Evolutionary conservation across 257 asterid species (phyloP).

Genomic region (Plantago elongata): DNA sequence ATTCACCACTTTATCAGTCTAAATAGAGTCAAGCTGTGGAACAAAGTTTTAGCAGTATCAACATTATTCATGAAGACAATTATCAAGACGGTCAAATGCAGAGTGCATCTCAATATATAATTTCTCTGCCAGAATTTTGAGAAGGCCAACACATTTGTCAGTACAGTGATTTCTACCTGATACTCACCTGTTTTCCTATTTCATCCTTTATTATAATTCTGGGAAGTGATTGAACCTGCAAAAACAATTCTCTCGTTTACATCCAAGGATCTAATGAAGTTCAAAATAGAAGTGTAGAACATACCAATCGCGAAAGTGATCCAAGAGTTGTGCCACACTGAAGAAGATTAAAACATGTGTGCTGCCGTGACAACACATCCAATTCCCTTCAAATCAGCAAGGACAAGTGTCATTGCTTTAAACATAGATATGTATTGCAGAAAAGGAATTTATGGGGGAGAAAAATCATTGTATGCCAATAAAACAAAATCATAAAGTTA

Average conservation of each 20-base stretch:
- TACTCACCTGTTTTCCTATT: slow-evolving; percentile 80
- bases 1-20: background rate
- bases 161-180: slow-evolving; percentile 14
- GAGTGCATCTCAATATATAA: slow-evolving; percentile 9
- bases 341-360: slow-evolving; percentile 84
- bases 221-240: slow-evolving; percentile 97
- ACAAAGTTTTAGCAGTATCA: background rate
- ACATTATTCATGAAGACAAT: slow-evolving; percentile 8
- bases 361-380: slow-evolving; percentile 85
- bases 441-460: background rate
- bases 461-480: no score
- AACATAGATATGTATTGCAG: background rate
- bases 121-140: slow-evolving; percentile 7
- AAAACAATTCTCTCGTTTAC: slow-evolving; percentile 16
- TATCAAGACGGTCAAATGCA: slow-evolving; percentile 3
- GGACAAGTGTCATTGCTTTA: slow-evolving; percentile 17
- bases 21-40: slow-evolving; percentile 10
- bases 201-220: slow-evolving; percentile 94
- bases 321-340: slow-evolving; percentile 91
- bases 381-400: slow-evolving; percentile 58
- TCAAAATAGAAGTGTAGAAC: slow-evolving; percentile 17
- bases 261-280: slow-evolving; percentile 17
- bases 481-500: no score
- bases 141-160: slow-evolving; percentile 1
- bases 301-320: slow-evolving; percentile 84